Evolutionary conservation across 1,284 basidiomycete genomes (phyloP), one percentile per base, ranked within the genome.

Genomic region (Marasmius sp.): DNA sequence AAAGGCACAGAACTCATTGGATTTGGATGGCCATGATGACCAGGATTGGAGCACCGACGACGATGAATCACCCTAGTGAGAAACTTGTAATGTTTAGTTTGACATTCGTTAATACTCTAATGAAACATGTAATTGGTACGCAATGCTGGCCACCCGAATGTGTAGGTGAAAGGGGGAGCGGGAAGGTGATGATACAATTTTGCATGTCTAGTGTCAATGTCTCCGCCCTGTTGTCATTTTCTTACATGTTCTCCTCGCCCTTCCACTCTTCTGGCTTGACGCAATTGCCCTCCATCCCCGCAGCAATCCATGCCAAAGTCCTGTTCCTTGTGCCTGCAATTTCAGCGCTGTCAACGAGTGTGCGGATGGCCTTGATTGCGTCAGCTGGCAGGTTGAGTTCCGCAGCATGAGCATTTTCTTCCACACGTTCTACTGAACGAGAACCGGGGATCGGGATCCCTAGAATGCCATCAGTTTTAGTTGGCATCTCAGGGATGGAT

Each of bases 41-140:
- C 72, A 76, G 39, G 67, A 74, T 3, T 89, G 85, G 84, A 87
- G 87, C 64, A 89, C 84, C 61, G 45, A 47, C 20, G 16, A 47
- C 16, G 16, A 20, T n/a, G 45, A 47, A 14, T 47, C 45, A 47
- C 27, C 27, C 2, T 27, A 27, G 27, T 27, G 5, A 5, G 5
- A 27, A 27, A 2, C 27, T 2, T 27, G 27, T 27, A 27, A 27
- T 27, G 27, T 27, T 27, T 27, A 27, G 2, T 27, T 5, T 27
- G 27, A 27, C 27, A 27, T 27, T 27, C 27, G 27, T 27, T 2
- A 27, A 27, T 27, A 27, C 27, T 27, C 27, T 27, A 27, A 27
- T 27, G 27, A 27, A 27, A 27, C 27, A 27, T 27, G 27, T 27
- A 27, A 27, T 27, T 5, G 27, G 5, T 27, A 27, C 27, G 27